phyloP scores from a whole-genome alignment of 2,329 filamentous ascomycete species.

The Monascus ruber region DNA sequence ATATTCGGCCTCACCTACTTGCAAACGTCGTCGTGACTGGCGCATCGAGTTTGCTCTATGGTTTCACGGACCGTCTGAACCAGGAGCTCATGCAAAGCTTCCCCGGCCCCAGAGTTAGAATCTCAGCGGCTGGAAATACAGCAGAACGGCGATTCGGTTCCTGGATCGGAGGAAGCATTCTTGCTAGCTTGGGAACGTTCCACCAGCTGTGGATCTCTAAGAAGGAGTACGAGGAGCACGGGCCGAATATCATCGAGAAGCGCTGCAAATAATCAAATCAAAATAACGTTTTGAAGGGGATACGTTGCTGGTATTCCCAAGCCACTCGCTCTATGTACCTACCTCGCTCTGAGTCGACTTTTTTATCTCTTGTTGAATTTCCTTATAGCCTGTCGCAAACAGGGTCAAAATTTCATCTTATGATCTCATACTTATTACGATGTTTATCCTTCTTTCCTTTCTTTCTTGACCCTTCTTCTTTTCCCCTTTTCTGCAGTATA shows the following conservation, averaged over 20 bases:
- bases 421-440: no score
- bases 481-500: no score
- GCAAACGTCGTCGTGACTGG: slow-evolving; percentile 89
- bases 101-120: slow-evolving; percentile 74
- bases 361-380: no score
- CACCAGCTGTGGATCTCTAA: slow-evolving; percentile 99
- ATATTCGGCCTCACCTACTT: slow-evolving; percentile 71
- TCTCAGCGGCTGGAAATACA: slow-evolving; percentile 75
- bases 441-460: no score
- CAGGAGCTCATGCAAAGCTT: slow-evolving; percentile 71
- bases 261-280: slow-evolving; percentile 61
- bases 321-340: no score
- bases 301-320: neutral
- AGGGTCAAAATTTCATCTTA: no score
- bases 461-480: no score
- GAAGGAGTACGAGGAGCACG: slow-evolving; percentile 97
- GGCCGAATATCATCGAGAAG: slow-evolving; percentile 83
- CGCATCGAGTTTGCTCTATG: slow-evolving; percentile 74
- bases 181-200: slow-evolving; percentile 91
- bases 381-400: no score
- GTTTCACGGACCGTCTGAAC: slow-evolving; percentile 83
- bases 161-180: slow-evolving; percentile 94
- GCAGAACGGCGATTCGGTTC: slow-evolving; percentile 84
- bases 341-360: no score
- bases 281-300: slow-evolving; percentile 1